Conservation (phyloP, 805 yeast species). For the Suhomyces tanzawaensis region DNA sequence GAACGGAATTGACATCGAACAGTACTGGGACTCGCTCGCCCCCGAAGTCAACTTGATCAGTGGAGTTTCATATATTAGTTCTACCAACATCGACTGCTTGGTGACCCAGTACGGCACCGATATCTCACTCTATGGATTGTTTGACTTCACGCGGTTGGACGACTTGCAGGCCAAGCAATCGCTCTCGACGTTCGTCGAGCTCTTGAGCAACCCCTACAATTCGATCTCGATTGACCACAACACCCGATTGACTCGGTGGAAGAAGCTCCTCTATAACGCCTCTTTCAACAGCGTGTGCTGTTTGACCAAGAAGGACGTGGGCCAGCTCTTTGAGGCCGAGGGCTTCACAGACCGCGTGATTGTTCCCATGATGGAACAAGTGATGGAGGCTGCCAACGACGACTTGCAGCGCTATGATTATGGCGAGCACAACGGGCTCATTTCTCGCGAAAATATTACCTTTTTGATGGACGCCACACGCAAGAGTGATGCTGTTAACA, state of each 20-base stretch:
- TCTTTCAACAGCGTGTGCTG: constrained; percentile 63
- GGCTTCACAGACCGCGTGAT: constrained; percentile 10
- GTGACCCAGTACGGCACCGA: constrained; percentile 30
- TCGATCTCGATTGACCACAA: constrained; percentile 39
- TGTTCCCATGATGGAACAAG: constrained; percentile 22
- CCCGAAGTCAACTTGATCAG: constrained; percentile 21
- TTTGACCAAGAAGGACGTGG: constrained; percentile 57
- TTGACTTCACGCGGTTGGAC: constrained; percentile 22
- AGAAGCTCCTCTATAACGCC: constrained; percentile 68
- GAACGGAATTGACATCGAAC: constrained; percentile 26
- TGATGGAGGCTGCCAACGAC: constrained; percentile 15
- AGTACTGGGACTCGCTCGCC: constrained; percentile 18
- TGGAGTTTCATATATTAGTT: constrained; percentile 34
- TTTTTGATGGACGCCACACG: constrained; percentile 15
- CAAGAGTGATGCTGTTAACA: constrained; percentile 48
- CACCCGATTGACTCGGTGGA: constrained; percentile 56
- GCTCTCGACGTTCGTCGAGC: constrained; percentile 31
- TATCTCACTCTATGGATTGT: constrained; percentile 25
- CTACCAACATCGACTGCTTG: constrained; percentile 24
- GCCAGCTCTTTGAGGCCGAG: constrained; percentile 39
- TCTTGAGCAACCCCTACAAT: constrained; percentile 48
- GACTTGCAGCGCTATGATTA: constrained; percentile 13
- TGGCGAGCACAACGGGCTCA: constrained; percentile 6
- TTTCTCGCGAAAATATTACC: constrained; percentile 8
- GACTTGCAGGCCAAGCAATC: constrained; percentile 34